Percentiles rank a stretch among this genome's conserved stretches.
phyloP scores from a whole-genome alignment of 2,329 filamentous ascomycete species.

The Grosmannia serpens region DNA sequence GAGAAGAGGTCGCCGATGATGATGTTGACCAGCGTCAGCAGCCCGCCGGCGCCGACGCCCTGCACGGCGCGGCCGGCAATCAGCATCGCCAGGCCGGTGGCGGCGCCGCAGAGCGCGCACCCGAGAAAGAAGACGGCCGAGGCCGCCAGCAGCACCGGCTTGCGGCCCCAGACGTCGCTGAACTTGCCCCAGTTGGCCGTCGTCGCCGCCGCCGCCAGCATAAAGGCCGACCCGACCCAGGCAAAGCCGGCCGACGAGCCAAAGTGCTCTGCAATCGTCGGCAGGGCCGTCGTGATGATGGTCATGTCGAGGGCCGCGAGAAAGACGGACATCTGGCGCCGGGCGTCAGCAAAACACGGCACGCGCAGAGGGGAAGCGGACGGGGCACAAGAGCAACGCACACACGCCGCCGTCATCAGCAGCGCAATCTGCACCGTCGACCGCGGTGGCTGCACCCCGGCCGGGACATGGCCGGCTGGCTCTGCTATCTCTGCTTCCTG shows the following conservation, averaged over 20 bases:
- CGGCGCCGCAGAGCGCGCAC: constrained; percentile 41
- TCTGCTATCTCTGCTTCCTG: background rate
- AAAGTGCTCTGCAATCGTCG: constrained; percentile 53
- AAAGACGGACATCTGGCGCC: constrained; percentile 25
- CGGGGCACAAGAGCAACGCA: background rate
- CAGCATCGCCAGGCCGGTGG: constrained; percentile 37
- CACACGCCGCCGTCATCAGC: constrained; percentile 1
- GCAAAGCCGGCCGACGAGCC: constrained; percentile 58
- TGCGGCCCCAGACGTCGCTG: constrained; percentile 47
- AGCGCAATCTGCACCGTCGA: background rate
- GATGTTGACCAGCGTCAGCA: constrained; percentile 49
- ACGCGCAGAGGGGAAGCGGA: background rate
- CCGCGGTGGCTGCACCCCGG: background rate
- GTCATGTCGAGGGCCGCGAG: constrained; percentile 46
- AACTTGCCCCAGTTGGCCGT: constrained; percentile 60
- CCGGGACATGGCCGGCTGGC: background rate
- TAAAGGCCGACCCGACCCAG: constrained; percentile 66
- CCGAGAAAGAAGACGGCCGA: constrained; percentile 42
- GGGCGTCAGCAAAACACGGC: background rate
- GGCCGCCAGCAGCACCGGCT: constrained; percentile 39
- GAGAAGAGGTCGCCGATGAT: constrained; percentile 35
- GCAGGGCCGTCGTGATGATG: constrained; percentile 55
- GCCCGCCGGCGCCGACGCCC: constrained; percentile 44
- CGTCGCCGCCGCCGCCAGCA: constrained; percentile 56
- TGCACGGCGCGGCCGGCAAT: constrained; percentile 45